phyloP scores from a whole-genome alignment of 495 filamentous ascomycete genomes.

The Aspergillus homomorphus region DNA sequence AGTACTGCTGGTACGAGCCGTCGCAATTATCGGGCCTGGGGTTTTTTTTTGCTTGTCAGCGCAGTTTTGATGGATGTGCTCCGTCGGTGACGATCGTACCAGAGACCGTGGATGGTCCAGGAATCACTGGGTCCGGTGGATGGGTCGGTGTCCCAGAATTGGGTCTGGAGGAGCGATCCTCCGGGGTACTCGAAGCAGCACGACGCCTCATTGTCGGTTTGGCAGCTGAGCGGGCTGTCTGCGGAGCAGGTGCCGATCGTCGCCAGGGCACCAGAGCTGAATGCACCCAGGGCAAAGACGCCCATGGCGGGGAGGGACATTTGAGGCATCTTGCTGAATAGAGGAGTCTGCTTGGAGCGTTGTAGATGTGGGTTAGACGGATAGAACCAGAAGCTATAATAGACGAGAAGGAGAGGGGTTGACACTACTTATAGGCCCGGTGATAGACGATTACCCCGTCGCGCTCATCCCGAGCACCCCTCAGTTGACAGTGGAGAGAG shows the following conservation, averaged over 20 bases:
- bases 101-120: constrained; percentile 82
- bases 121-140: constrained; percentile 63
- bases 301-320: constrained; percentile 25
- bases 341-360: neutral
- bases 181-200: constrained; percentile 79
- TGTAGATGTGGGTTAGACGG: neutral
- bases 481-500: neutral
- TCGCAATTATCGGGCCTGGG: constrained; percentile 76
- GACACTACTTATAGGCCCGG: constrained; percentile 9
- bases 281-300: constrained; percentile 29
- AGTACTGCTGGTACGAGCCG: constrained; percentile 66
- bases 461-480: neutral
- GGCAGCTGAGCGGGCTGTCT: constrained; percentile 37
- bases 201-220: constrained; percentile 34
- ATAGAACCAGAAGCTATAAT: neutral
- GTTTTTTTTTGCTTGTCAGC: neutral
- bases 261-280: constrained; percentile 24
- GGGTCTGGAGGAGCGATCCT: constrained; percentile 69
- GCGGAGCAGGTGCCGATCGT: constrained; percentile 27
- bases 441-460: neutral
- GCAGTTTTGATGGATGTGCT: neutral
- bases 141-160: constrained; percentile 77
- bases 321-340: neutral
- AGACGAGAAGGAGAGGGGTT: neutral
- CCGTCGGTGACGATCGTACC: constrained; percentile 34